Percentiles rank a stretch among this genome's conserved stretches.
These are phyloP conservation scores for Fusarium phyllophilum DNA, from an alignment of 2,329 filamentous ascomycete species.

Conservation along the genomic window DNA sequence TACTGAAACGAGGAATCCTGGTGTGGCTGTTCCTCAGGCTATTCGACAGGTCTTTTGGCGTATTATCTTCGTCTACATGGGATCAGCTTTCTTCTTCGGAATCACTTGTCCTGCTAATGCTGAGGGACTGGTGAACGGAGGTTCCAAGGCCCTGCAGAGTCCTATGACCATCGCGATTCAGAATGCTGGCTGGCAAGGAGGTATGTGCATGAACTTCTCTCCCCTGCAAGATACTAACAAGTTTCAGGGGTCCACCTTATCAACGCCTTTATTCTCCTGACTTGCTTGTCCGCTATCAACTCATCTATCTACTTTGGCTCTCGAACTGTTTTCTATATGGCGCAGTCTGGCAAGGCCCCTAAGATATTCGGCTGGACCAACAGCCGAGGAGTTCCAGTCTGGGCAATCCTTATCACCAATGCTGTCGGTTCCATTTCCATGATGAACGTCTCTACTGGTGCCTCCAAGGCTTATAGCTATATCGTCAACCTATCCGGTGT, in stretches of 20 bases:
- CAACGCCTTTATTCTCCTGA: constrained; percentile 80
- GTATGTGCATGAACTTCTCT: constrained; percentile 44
- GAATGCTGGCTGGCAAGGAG: constrained; percentile 77
- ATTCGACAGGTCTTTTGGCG: constrained; percentile 71
- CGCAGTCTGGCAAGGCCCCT: constrained; percentile 77
- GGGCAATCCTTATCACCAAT: constrained; percentile 74
- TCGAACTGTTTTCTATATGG: constrained; percentile 80
- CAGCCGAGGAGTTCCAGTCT: constrained; percentile 68
- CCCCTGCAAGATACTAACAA: constrained; percentile 3
- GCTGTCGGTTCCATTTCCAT: constrained; percentile 76
- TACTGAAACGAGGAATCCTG: constrained; percentile 68
- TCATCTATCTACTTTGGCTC: constrained; percentile 81
- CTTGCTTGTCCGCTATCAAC: constrained; percentile 77
- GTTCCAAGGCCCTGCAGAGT: constrained; percentile 72
- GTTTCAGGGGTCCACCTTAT: constrained; percentile 71
- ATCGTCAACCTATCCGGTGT: constrained; percentile 78
- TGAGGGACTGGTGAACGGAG: constrained; percentile 68
- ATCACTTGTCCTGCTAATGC: constrained; percentile 78
- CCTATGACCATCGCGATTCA: constrained; percentile 80
- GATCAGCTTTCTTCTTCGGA: constrained; percentile 78
- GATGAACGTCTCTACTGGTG: constrained; percentile 77
- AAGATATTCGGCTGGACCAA: constrained; percentile 75
- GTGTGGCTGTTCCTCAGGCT: constrained; percentile 65
- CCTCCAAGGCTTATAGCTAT: constrained; percentile 71
- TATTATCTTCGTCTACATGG: constrained; percentile 73